Base-by-base conservation (phyloP, 257 asterid species). In the Solanum sejunctum region DNA sequence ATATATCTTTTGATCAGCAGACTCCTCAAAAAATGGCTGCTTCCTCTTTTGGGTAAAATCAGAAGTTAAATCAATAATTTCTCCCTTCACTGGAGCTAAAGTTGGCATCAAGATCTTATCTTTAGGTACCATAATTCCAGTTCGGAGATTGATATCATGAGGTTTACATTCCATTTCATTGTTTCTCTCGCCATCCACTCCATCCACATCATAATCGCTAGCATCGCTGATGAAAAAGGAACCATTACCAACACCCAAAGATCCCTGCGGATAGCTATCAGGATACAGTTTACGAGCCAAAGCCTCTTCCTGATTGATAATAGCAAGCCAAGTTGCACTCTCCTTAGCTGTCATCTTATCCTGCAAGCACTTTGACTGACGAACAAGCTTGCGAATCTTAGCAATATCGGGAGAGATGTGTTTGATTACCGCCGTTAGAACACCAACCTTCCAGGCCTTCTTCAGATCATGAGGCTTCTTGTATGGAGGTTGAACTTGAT, bases 281-380 rank as follows among this genome's bases (percentile, higher is more conserved):
- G 92, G 92, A 83, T 87, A 86, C 13, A 89, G 73, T 72, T 86
- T 86, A 51, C 89, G 84, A 12, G 87, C 85, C 84, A 88, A 82
- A 61, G 88, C 86, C 86, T 91, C 93, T 67, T 93, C 96, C 43
- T 91, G 93, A 83, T 88, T 90, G 28, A 93, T 85, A 85, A 91
- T 83, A 80, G 93, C 83, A 56, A 91, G 88, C 94, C 96, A 93
- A 56, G 92, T 89, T 0, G 91, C 91, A 75, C 92, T 91, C 87
- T 92, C 95, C 77, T 92, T 91, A 13, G 92, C 93, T 10, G 92
- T 89, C 93, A 92, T 89, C 88, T 89, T 92, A 88, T 91, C 90
- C 85, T 91, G 92, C 47, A 92, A 89, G 87, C 90, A 88, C 81
- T 91, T 92, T 4, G 92, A 90, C 86, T 91, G 90, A 20, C 88